Evolutionary conservation across 495 filamentous ascomycete genomes (phyloP), one percentile per base, ranked within the genome.

Genomic region (Podospora appendiculata): DNA sequence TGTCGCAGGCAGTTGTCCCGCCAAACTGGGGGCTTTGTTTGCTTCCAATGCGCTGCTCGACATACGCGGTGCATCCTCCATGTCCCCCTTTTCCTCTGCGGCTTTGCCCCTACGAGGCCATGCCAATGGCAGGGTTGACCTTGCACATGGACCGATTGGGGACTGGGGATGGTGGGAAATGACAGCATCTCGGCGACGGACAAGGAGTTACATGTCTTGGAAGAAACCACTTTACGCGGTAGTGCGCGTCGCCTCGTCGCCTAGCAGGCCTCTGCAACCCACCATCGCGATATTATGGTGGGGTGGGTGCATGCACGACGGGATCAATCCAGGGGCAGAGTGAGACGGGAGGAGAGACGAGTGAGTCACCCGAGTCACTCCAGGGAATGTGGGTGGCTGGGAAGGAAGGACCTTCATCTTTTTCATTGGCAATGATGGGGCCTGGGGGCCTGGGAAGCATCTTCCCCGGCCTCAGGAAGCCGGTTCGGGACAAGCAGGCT

Each of bases 301-400:
- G 25, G 25, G 25, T 25, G 25, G 25, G 25, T 25, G 25, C 25
- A n/a, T 47, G 45, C 17, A 45, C 33, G 12, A 47, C 35, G 25
- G 32, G 41, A 45, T 25, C 25, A 32, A n/a, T 13, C 13, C 32
- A 47, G 25, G 25, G 35, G 14, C 45, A 18, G 25, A 34, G 14
- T 14, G 6, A 35, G 13, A 14, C 32, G 32, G 11, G 8, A 34
- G 13, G 12, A 25, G 34, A 48, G 16, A 19, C 34, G n/a, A 13
- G 46, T 48, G 62, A 63, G 55, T 65, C 62, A 65, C 51, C 57
- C 53, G 53, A 63, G 50, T 57, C 48, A 33, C 8, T 10, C 41
- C 16, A 18, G 44, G 43, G 16, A 46, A 56, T 56, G 34, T 25
- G 44, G 53, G 50, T 39, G 54, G 54, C 48, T 56, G 49, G 54